A percentile compares a stretch with the other conserved stretches of the same genome.
phyloP scores from a whole-genome alignment of 108 stramenopile species.

The Nitzschia sp. region DNA sequence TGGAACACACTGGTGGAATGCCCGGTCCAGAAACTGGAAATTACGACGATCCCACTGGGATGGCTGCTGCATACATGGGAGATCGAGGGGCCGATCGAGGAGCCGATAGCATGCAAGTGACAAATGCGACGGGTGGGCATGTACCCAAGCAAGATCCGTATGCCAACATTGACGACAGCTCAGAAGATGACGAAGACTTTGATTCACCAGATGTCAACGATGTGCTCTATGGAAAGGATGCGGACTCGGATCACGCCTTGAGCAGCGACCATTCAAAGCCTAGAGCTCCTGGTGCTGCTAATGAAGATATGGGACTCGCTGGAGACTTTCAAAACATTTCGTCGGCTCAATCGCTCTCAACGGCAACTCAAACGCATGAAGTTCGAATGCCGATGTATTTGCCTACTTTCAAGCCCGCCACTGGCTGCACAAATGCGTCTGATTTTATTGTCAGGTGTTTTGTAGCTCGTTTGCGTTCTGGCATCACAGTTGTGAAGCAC shows the following conservation, averaged over 20 bases:
- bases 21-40: neutral
- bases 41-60: neutral
- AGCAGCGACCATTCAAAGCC: conserved; percentile 26
- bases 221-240: conserved; percentile 24
- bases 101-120: conserved; percentile 3
- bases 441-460: conserved; percentile 94
- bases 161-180: conserved; percentile 20
- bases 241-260: conserved; percentile 32
- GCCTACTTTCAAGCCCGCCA: conserved; percentile 88
- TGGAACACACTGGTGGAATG: conserved; percentile 16
- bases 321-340: conserved; percentile 40
- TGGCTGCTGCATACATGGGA: neutral
- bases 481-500: conserved; percentile 90
- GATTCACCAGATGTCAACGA: conserved; percentile 24
- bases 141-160: conserved; percentile 4
- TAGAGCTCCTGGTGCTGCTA: conserved; percentile 17
- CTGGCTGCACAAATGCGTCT: conserved; percentile 91
- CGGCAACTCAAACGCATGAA: conserved; percentile 88
- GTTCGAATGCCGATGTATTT: conserved; percentile 88
- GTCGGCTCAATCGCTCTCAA: conserved; percentile 66
- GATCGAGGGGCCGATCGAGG: neutral
- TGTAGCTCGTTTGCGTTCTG: conserved; percentile 79
- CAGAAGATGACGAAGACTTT: conserved; percentile 20
- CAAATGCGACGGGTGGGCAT: neutral
- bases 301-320: conserved; percentile 22